phyloP scores from a whole-genome alignment of 805 yeast species.

The Hanseniaspora mollemarum region DNA sequence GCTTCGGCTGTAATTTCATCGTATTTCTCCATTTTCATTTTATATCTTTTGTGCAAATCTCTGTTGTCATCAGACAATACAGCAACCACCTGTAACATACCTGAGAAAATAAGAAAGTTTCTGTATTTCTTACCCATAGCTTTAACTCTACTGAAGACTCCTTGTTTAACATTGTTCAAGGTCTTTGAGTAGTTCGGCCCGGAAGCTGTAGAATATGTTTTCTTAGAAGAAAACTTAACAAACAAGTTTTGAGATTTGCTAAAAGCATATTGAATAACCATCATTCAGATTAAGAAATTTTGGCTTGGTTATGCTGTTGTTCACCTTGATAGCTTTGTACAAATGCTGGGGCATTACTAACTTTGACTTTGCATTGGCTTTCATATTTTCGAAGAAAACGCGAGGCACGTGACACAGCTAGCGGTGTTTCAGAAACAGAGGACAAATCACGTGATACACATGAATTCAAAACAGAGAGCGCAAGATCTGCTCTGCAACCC shows the following conservation, averaged over 20 bases:
- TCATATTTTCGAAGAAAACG: too few relatives aligned
- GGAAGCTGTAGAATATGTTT: not conserved
- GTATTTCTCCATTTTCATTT: conserved; percentile 31
- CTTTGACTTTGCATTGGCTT: too few relatives aligned
- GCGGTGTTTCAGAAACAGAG: too few relatives aligned
- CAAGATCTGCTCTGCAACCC: too few relatives aligned
- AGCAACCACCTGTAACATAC: conserved; percentile 38
- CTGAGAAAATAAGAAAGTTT: conserved; percentile 34
- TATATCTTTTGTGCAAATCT: conserved; percentile 33
- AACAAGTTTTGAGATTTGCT: not conserved
- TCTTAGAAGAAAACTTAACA: not conserved
- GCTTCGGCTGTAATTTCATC: conserved; percentile 33
- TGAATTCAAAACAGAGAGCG: too few relatives aligned
- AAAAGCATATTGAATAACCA: not conserved
- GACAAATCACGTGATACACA: too few relatives aligned
- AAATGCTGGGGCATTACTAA: too few relatives aligned
- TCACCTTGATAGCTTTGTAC: too few relatives aligned
- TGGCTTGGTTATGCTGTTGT: too few relatives aligned
- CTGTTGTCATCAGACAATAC: conserved; percentile 33
- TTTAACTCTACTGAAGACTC: not conserved
- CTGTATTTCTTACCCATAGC: conserved; percentile 3
- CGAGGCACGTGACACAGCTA: too few relatives aligned
- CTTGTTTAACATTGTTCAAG: not conserved
- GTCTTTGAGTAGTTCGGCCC: not conserved
- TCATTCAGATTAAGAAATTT: not conserved